Percentiles rank a stretch among this genome's conserved stretches.
Conservation (phyloP, 139 green algal genomes). For the Auxenochlorella pyrenoidosa region DNA sequence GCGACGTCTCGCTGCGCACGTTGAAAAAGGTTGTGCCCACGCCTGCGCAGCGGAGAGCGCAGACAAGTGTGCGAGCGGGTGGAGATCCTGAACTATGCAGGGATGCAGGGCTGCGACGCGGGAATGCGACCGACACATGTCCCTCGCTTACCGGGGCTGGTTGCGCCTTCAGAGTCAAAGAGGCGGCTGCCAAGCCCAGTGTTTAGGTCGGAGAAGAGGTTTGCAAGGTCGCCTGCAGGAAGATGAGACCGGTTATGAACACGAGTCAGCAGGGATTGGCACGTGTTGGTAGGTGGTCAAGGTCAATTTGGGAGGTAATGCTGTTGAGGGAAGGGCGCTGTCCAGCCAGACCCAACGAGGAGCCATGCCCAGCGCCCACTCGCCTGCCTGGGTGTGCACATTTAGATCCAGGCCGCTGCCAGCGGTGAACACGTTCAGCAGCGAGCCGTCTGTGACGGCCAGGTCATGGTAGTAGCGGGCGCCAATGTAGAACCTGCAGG, state of each 20-base stretch:
- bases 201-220: neutral
- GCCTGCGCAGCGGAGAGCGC: neutral
- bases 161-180: neutral
- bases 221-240: neutral
- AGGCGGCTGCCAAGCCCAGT: neutral
- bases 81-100: too few relatives aligned
- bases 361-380: too few relatives aligned
- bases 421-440: neutral
- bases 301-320: too few relatives aligned
- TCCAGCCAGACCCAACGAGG: too few relatives aligned
- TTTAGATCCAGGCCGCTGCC: neutral
- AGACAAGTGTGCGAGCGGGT: too few relatives aligned
- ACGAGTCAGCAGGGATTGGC: too few relatives aligned
- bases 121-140: too few relatives aligned
- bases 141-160: neutral
- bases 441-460: neutral
- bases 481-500: neutral
- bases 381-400: neutral
- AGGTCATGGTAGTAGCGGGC: neutral
- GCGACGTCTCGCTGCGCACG: neutral
- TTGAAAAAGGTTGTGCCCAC: neutral
- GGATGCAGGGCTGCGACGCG: too few relatives aligned
- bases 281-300: too few relatives aligned
- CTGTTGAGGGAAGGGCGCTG: too few relatives aligned
- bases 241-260: too few relatives aligned